Evolutionary conservation across 352 stramenopile genomes (phyloP).

Genomic region (Phytopythium sindhum): DNA sequence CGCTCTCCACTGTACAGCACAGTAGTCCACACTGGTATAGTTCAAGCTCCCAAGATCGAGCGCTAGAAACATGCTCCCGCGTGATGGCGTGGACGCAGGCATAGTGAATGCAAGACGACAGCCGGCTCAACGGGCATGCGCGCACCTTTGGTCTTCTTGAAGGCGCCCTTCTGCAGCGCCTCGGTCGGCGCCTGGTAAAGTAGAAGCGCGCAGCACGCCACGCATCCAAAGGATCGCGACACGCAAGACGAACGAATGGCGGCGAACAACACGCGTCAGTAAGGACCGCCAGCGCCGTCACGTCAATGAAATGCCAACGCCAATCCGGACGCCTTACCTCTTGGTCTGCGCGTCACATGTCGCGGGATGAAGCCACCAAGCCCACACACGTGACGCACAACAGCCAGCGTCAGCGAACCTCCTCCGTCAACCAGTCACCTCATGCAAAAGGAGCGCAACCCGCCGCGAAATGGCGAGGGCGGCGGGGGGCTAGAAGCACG

Average conservation of each 20-base stretch:
- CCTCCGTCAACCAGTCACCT: no score
- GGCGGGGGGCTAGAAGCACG: no score
- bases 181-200: conserved; percentile 45
- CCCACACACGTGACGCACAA: background rate
- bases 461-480: background rate
- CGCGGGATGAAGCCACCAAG: background rate
- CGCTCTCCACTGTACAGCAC: background rate
- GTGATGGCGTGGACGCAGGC: background rate
- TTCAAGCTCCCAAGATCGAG: background rate
- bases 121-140: background rate
- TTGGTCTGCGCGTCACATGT: conserved; percentile 26
- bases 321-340: conserved; percentile 25
- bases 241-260: conserved; percentile 1
- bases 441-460: no score
- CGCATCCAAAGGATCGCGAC: background rate
- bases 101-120: background rate
- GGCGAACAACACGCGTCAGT: background rate
- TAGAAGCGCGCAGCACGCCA: background rate
- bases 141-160: conserved; percentile 75
- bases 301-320: background rate
- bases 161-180: conserved; percentile 54
- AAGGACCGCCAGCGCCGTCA: background rate
- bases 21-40: background rate
- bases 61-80: conserved; percentile 5
- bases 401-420: conserved; percentile 3